Percentiles rank a stretch among this genome's conserved stretches.
Conservation (phyloP, 805 yeast genomes). For the Metschnikowia kofuensis region DNA sequence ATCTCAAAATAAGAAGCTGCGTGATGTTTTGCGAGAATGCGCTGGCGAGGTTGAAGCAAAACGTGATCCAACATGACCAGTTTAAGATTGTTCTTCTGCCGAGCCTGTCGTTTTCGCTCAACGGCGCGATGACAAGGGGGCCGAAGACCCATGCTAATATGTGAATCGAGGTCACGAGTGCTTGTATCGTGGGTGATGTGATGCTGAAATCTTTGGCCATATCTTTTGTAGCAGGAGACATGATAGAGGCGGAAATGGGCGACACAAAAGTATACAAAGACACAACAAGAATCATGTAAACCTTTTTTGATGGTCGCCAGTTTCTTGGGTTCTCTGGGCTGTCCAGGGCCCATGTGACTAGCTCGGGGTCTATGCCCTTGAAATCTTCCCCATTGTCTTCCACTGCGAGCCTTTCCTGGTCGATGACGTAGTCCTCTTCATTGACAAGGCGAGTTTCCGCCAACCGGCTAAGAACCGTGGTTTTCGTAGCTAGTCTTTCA, state of each 20-base stretch:
- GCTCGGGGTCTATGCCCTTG: constrained; percentile 33
- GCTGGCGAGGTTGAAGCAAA: constrained; percentile 35
- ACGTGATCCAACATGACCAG: constrained; percentile 32
- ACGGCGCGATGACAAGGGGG: constrained; percentile 38
- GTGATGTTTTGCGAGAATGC: constrained; percentile 33
- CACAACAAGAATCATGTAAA: constrained; percentile 25
- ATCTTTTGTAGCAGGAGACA: constrained; percentile 34
- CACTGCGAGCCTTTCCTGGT: constrained; percentile 22
- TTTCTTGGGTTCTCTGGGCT: constrained; percentile 37
- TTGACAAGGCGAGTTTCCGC: constrained; percentile 1
- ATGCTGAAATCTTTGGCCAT: constrained; percentile 31
- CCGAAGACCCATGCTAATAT: constrained; percentile 41
- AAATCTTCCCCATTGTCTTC: constrained; percentile 33
- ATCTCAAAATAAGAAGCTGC: constrained; percentile 33
- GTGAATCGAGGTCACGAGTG: constrained; percentile 37
- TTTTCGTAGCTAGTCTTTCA: constrained; percentile 31
- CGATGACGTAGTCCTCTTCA: constrained; percentile 6
- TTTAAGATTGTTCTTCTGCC: constrained; percentile 36
- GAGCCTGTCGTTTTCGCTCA: constrained; percentile 35
- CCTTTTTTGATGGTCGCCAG: constrained; percentile 27
- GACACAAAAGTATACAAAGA: constrained; percentile 37
- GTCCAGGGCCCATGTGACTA: constrained; percentile 33
- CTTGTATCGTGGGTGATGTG: constrained; percentile 20
- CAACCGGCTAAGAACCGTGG: constrained; percentile 27
- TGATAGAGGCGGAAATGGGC: constrained; percentile 41